Evolutionary conservation across 352 stramenopile genomes (phyloP).

Genomic region (Globisporangium apiculatum): DNA sequence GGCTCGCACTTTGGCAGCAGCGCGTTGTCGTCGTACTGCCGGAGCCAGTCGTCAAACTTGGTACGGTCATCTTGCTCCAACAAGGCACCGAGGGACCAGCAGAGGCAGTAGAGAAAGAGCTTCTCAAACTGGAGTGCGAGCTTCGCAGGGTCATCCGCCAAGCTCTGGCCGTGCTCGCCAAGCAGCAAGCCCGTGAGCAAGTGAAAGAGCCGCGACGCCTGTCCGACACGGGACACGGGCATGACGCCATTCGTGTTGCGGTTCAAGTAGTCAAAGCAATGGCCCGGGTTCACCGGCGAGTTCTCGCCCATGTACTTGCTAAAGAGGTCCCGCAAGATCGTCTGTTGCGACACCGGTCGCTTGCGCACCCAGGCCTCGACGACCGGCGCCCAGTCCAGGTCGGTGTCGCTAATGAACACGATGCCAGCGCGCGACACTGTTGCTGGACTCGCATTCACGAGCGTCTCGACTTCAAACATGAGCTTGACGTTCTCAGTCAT

Average conservation of each 20-base stretch:
- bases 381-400: conserved; percentile 96
- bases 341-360: conserved; percentile 78
- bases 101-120: conserved; percentile 95
- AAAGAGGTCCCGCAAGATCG: conserved; percentile 89
- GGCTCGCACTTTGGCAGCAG: conserved; percentile 89
- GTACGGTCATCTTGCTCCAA: conserved; percentile 94
- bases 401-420: conserved; percentile 97
- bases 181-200: conserved; percentile 91
- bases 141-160: conserved; percentile 64
- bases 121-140: conserved; percentile 89
- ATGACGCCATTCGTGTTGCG: conserved; percentile 93
- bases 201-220: conserved; percentile 75
- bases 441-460: conserved; percentile 95
- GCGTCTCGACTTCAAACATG: conserved; percentile 97
- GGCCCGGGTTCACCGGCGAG: conserved; percentile 89
- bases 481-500: conserved; percentile 98
- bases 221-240: conserved; percentile 88
- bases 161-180: conserved; percentile 56
- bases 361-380: conserved; percentile 96
- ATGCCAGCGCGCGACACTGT: conserved; percentile 96
- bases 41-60: conserved; percentile 95
- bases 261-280: conserved; percentile 95
- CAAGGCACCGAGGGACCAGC: conserved; percentile 94
- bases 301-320: conserved; percentile 96
- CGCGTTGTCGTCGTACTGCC: conserved; percentile 87